Conservation (phyloP, 148 eudicot species). For the Heliosperma pusillum region DNA sequence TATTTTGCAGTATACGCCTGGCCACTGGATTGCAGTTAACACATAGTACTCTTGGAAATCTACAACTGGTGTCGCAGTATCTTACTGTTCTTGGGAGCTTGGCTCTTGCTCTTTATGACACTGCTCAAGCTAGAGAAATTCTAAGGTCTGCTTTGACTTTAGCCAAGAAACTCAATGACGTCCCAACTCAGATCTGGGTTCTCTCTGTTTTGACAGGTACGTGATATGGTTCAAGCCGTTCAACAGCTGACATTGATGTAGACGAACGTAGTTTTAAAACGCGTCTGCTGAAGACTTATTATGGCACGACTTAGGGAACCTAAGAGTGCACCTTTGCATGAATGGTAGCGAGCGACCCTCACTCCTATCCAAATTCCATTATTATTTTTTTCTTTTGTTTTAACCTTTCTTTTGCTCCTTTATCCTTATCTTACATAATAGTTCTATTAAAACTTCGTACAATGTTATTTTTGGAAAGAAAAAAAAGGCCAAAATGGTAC, state of each 20-base stretch:
- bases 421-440: no score
- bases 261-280: not conserved
- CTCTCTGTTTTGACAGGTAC: slow-evolving; percentile 75
- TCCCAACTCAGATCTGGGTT: slow-evolving; percentile 95
- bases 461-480: no score
- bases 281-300: not conserved
- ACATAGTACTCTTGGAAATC: slow-evolving; percentile 74
- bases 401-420: no score
- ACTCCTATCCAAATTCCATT: no score
- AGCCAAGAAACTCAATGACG: slow-evolving; percentile 86
- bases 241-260: not conserved
- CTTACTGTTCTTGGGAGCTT: slow-evolving; percentile 83
- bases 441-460: no score
- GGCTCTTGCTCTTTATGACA: slow-evolving; percentile 93
- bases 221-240: not conserved
- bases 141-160: slow-evolving; percentile 88
- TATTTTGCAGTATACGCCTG: slow-evolving; percentile 60
- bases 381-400: no score
- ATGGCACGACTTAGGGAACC: not conserved
- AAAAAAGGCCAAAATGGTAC: no score
- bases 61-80: slow-evolving; percentile 96
- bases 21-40: slow-evolving; percentile 93
- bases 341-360: no score
- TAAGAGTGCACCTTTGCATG: no score
- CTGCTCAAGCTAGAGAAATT: slow-evolving; percentile 90